Base-by-base conservation (phyloP, 1,139 yeast genomes). In the Yamadazyma spencermartinsiae region DNA sequence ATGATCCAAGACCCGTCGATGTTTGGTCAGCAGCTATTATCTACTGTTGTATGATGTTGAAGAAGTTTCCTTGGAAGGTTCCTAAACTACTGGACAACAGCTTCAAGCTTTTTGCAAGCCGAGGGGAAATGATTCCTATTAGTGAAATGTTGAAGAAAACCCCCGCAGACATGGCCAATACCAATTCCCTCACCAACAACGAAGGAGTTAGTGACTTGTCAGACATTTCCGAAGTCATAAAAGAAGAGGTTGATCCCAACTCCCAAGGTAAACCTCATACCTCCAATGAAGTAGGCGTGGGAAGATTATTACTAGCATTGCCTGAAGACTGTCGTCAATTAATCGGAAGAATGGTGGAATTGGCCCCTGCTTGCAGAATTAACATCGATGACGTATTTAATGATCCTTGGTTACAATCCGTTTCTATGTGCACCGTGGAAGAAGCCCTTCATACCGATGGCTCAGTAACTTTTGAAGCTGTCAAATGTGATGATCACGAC, bases 41-140 rank as follows among this genome's bases (percentile, higher is more conserved):
- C 33, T 87, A 86, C 59, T 88, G 96, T 54, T 90, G 97, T 68
- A 89, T 90, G 96, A 83, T 89, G 52, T 72, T 90, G 62, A 84
- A 90, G 60, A 85, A 90, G 61, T 90, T 90, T 63, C 97, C 98
- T 9, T 89, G 98, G 98, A 89, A 88, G 60, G 89, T 90, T 9
- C 97, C 98, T n/a, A 85, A 88, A 55, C 65, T 83, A 42, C 71
- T 82, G 29, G 98, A 90, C 61, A 80, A 84, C 50, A 85, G 95
- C 45, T 90, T 88, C 63, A 86, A 86, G 58, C 57, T 78, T 37
- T 78, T 76, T 55, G 79, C 80, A 27, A 65, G 71, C 45, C 61
- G 77, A 38, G 79, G 74, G 34, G 81, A 75, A 40, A 60, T 60
- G 41, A 41, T 56, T 9, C 68, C 75, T 2, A 54, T 71, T 24